Evolutionary conservation across 352 stramenopile species (phyloP), one percentile per base, ranked within the genome.

Genomic region (Phytopythium mirpurense): DNA sequence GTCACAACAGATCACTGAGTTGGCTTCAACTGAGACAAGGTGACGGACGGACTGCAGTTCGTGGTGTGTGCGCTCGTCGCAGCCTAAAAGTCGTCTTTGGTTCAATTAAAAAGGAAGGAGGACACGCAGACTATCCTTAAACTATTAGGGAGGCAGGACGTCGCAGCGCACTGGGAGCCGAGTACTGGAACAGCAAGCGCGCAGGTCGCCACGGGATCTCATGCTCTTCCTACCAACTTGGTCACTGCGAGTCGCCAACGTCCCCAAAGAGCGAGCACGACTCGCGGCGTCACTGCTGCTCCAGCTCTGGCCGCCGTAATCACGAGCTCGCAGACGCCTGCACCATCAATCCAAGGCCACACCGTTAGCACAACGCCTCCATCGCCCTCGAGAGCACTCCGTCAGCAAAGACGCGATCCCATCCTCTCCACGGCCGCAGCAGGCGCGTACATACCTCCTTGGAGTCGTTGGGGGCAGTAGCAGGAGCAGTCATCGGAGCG

Each of bases 81-180:
- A 32, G 41, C 41, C 41, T 47, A 31, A 47, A 47, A 26, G 37
- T 41, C n/a, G 41, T 47, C 41, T 18, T 31, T 19, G 41, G 23
- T 47, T 32, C 41, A 47, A 34, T 47, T 47, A 26, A 26, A 5
- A 43, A 41, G 35, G 27, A 23, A n/a, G 8, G 15, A n/a, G 40
- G n/a, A 46, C 23, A 19, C 31, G 40, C 41, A 47, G 24, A 47
- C 41, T 47, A 47, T 47, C 41, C 41, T 29, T 47, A 26, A 41
- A 47, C 41, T 47, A 47, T 47, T 47, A 47, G 41, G 23, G 41
- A 47, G 23, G 12, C 11, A 2, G 19, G 23, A 34, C 41, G 41
- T 26, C 40, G 19, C 40, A 4, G 36, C 5, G 18, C 21, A 41
- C 18, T 11, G 36, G 36, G 36, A 7, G 35, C 11, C 35, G 35